These are phyloP conservation scores for Usnea hakonensis DNA, from an alignment of 495 filamentous ascomycete species.

Conservation along the genomic window DNA sequence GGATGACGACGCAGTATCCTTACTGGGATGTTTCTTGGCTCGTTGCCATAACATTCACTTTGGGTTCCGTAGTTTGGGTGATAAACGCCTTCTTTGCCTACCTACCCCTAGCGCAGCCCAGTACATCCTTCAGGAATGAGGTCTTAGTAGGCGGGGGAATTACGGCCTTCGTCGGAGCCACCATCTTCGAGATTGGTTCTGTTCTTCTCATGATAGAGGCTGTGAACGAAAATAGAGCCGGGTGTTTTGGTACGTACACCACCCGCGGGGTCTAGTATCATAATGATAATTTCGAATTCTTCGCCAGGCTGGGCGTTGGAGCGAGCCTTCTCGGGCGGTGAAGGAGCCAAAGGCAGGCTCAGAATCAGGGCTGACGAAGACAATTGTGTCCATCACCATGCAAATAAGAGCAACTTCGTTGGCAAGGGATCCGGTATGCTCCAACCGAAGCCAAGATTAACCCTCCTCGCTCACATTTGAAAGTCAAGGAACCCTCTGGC, in stretches of 20 bases:
- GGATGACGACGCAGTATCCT: slow-evolving; percentile 52
- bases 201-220: slow-evolving; percentile 61
- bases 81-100: slow-evolving; percentile 64
- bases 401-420: slow-evolving; percentile 41
- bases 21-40: slow-evolving; percentile 64
- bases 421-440: slow-evolving; percentile 26
- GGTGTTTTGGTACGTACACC: slow-evolving; percentile 48
- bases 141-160: slow-evolving; percentile 47
- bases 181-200: slow-evolving; percentile 59
- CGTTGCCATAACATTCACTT: slow-evolving; percentile 56
- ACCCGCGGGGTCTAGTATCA: background rate
- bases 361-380: slow-evolving; percentile 24
- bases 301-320: slow-evolving; percentile 52
- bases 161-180: slow-evolving; percentile 62
- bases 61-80: slow-evolving; percentile 58
- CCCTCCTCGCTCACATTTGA: background rate
- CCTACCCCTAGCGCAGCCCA: slow-evolving; percentile 49
- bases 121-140: slow-evolving; percentile 49
- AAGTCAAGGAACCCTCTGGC: slow-evolving; percentile 5
- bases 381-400: slow-evolving; percentile 50
- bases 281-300: background rate
- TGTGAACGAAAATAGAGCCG: slow-evolving; percentile 52
- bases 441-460: background rate
- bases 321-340: background rate
- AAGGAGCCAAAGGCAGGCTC: background rate